Base-by-base conservation (phyloP, 331 rosid species). In the Spiraea crenata region DNA sequence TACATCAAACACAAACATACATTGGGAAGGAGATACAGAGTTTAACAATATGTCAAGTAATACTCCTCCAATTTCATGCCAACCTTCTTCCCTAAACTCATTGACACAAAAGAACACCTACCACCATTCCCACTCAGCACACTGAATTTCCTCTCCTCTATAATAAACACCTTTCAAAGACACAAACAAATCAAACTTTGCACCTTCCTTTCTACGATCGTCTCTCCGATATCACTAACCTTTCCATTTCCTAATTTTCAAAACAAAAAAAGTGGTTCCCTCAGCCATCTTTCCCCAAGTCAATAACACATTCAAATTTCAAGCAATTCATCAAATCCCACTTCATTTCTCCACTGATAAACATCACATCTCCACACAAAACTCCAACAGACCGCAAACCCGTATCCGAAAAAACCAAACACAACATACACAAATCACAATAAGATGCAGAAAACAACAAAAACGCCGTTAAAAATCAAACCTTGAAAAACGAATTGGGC, bases 401-500 rank as follows among this genome's bases (percentile, higher is more conserved):
- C 13, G 25, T 7, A 45, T 42, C 58, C 54, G 9, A 6, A 46
- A 66, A 25, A 15, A 13, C 34, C 0, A 3, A 31, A 14, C 57
- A 31, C 45, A 48, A 1, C 10, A 31, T 47, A 25, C 7, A 37
- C 39, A 41, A 20, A 48, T 65, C 57, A 51, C 60, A 49, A 56
- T 10, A 63, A 39, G 9, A 7, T 19, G 13, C 9, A 3, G 6
- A 61, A 55, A 35, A n/a, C 5, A 34, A 3, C n/a, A 51, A 15
- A 5, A 68, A 8, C 31, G 31, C 31, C 31, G 31, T 2, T 25
- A 46, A 37, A 37, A 52, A 61, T 3, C 42, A 56, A 31, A 83
- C 96, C 90, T 87, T 87, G 71, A 15, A 75, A 76, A 87, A 85
- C n/a, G 85, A 80, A 79, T 80, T 78, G 48, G 81, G 63, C 37